These are phyloP conservation scores for Mortierella alpina DNA, from an alignment of 192 early-diverging fungal species.

Conservation along the genomic window DNA sequence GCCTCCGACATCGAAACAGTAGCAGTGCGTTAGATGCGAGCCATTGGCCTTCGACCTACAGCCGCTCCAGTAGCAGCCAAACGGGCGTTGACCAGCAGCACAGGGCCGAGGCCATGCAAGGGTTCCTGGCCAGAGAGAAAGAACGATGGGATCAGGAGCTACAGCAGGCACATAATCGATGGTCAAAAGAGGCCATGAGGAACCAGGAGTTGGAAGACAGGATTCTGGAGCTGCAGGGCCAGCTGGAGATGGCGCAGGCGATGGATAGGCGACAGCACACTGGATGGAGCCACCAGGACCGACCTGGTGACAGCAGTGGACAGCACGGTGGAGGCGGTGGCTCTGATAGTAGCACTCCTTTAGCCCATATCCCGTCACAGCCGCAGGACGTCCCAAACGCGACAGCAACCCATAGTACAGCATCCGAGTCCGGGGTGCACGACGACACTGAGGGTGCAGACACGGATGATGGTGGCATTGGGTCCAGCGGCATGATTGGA, in stretches of 20 bases:
- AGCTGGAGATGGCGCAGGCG: slow-evolving; percentile 36
- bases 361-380: slow-evolving; percentile 11
- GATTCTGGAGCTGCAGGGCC: slow-evolving; percentile 41
- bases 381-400: slow-evolving; percentile 18
- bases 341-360: background rate
- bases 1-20: background rate
- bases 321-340: background rate
- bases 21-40: background rate
- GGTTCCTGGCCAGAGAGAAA: slow-evolving; percentile 42
- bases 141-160: slow-evolving; percentile 50
- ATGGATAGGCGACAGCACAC: slow-evolving; percentile 19
- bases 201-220: slow-evolving; percentile 47
- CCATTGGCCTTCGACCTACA: slow-evolving; percentile 19
- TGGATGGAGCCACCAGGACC: background rate
- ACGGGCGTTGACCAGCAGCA: slow-evolving; percentile 29
- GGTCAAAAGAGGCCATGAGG: slow-evolving; percentile 31
- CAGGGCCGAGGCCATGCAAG: slow-evolving; percentile 30
- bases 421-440: slow-evolving; percentile 10
- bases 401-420: background rate
- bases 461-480: slow-evolving; percentile 37
- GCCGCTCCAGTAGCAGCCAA: slow-evolving; percentile 29
- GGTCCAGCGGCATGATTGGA: slow-evolving; percentile 40
- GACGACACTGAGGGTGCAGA: slow-evolving; percentile 22
- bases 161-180: slow-evolving; percentile 33
- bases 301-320: background rate